Percentiles rank a stretch among this genome's conserved stretches.
phyloP scores from a whole-genome alignment of 2,329 filamentous ascomycete species.

The Fusarium sp. region DNA sequence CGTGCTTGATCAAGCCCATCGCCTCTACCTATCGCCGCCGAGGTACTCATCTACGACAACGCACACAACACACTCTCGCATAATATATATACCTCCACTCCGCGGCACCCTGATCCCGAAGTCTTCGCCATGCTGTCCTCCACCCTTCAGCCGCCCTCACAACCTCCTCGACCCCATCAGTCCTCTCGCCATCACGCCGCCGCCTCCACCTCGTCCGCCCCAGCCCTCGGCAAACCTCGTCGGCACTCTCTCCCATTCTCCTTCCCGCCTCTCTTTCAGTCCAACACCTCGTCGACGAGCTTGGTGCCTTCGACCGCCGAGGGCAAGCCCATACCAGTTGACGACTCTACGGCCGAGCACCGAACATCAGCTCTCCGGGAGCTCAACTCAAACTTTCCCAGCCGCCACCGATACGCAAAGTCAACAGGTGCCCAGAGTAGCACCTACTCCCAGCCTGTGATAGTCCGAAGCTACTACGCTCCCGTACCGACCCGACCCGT shows the following conservation, averaged over 20 bases:
- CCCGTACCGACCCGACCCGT: slow-evolving; percentile 49
- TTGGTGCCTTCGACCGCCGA: slow-evolving; percentile 65
- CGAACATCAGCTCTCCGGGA: slow-evolving; percentile 70
- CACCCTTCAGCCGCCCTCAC: slow-evolving; percentile 25
- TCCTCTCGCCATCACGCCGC: slow-evolving; percentile 39
- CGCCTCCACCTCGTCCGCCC: slow-evolving; percentile 38
- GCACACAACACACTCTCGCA: slow-evolving; percentile 15
- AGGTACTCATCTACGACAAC: slow-evolving; percentile 17
- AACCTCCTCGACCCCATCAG: slow-evolving; percentile 31
- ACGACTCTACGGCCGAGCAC: slow-evolving; percentile 65
- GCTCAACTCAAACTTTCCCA: slow-evolving; percentile 67
- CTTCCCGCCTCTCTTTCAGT: slow-evolving; percentile 60
- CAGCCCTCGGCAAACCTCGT: slow-evolving; percentile 40
- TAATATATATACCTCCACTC: slow-evolving; percentile 34
- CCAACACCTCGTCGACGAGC: slow-evolving; percentile 63
- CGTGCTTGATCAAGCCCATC: slow-evolving; percentile 23
- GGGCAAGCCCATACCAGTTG: slow-evolving; percentile 65
- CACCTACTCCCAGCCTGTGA: slow-evolving; percentile 73
- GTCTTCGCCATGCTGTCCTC: slow-evolving; percentile 31
- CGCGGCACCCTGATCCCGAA: slow-evolving; percentile 17
- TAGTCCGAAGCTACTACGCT: slow-evolving; percentile 72
- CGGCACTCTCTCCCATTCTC: slow-evolving; percentile 58
- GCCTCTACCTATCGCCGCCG: slow-evolving; percentile 12
- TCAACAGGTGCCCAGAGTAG: slow-evolving; percentile 66
- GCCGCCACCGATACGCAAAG: slow-evolving; percentile 66